These are phyloP conservation scores for Cystobasidium sp. DNA, from an alignment of 1,284 basidiomycete species.

Conservation along the genomic window DNA sequence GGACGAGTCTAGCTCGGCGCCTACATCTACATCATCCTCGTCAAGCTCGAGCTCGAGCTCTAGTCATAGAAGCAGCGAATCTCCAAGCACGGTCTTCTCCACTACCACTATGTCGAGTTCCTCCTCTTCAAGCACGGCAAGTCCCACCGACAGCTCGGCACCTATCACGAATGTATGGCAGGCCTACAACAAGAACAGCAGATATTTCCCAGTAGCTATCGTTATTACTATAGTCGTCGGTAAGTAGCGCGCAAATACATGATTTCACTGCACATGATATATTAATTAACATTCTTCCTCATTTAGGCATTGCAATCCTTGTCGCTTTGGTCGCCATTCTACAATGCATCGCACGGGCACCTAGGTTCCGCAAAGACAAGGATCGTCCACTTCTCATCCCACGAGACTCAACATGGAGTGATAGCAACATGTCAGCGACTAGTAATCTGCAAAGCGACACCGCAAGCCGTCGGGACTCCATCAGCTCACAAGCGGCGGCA, in stretches of 20 bases:
- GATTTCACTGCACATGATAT: not conserved
- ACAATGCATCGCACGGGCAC: conserved; percentile 31
- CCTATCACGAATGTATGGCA: conserved; percentile 28
- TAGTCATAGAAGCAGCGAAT: not conserved
- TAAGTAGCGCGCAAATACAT: not conserved
- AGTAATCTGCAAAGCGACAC: not conserved
- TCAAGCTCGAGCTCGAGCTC: conserved; percentile 4
- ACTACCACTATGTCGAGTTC: conserved; percentile 12
- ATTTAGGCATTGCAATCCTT: conserved; percentile 26
- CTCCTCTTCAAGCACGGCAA: not conserved
- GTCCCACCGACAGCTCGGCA: not conserved
- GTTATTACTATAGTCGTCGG: conserved; percentile 36
- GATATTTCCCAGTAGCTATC: conserved; percentile 39
- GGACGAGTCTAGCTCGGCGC: not conserved
- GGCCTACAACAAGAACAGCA: conserved; percentile 40
- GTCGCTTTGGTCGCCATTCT: conserved; percentile 36
- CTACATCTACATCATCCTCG: not conserved
- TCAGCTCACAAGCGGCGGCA: not conserved
- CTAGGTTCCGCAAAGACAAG: conserved; percentile 29
- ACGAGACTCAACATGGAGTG: conserved; percentile 14
- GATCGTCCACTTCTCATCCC: conserved; percentile 33
- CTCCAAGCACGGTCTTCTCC: conserved; percentile 2
- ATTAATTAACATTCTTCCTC: not conserved
- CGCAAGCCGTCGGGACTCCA: conserved; percentile 15
- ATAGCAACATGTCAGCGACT: conserved; percentile 3